phyloP scores from a whole-genome alignment of 2,329 filamentous ascomycete genomes.

The Monilinia polystroma region DNA sequence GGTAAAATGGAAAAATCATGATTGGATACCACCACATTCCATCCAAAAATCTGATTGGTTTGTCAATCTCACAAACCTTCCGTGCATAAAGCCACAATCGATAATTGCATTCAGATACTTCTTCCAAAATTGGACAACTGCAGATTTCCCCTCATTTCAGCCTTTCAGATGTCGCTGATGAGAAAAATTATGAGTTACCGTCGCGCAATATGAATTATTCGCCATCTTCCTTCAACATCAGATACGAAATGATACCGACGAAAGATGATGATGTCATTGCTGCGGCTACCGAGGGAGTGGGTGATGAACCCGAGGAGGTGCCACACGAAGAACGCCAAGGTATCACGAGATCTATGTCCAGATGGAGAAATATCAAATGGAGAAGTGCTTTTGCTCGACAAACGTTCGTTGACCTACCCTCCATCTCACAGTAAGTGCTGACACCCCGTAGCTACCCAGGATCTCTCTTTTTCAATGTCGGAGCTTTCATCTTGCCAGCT shows the following conservation, averaged over 20 bases:
- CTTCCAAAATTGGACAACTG: neutral
- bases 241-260: constrained; percentile 13
- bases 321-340: neutral
- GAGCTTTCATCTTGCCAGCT: constrained; percentile 63
- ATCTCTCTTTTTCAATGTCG: constrained; percentile 61
- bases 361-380: neutral
- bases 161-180: neutral
- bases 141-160: neutral
- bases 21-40: neutral
- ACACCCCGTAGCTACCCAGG: constrained; percentile 50
- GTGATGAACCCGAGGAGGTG: neutral
- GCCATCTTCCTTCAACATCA: neutral
- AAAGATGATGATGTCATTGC: neutral
- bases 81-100: neutral
- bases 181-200: neutral
- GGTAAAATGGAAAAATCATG: neutral
- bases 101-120: neutral
- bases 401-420: neutral
- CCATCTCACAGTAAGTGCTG: neutral
- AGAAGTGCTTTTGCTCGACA: neutral
- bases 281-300: neutral
- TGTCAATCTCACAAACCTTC: neutral
- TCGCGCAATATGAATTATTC: constrained; percentile 8
- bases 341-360: neutral
- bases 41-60: neutral